Base-by-base conservation (phyloP, 495 filamentous ascomycete species). In the Massariosphaeria phaeospora region DNA sequence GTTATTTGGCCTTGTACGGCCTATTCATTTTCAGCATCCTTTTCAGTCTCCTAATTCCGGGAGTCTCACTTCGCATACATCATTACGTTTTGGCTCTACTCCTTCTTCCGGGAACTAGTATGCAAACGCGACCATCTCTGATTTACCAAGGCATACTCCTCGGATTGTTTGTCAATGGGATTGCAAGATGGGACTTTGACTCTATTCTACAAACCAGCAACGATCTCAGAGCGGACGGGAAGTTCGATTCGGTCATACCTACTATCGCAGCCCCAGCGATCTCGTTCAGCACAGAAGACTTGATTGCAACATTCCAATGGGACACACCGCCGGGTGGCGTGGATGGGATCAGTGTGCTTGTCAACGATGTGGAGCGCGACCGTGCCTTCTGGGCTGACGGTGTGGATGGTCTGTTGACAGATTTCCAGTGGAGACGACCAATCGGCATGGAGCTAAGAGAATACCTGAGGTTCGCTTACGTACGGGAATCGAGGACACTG, bases 1-100 rank as follows among this genome's bases (percentile, higher is more conserved):
- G 55, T 3, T 71, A 71, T 47, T 58, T 72, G 0, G 52, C 34
- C 20, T 35, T 96, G 2, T 98, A 96, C 49, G 73, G 58, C 13
- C 46, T 75, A 40, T 62, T 83, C 45, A 66, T 67, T 13, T 39
- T 57, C 3, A 57, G 59, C 18, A 62, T 84, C 6, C 35, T 78
- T 9, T 49, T 76, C 52, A 74, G 85, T 36, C 72, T 89, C 0
- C 74, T 79, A 0, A 70, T 96, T 13, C 90, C 91, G 0, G 78
- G 79, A 12, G 79, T 95, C 5, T 84, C 77, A 38, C 77, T 98
- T 42, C 79, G 93, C 7, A 88, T 97, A 43, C 93, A 97, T 62
- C 93, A 98, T 64, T 97, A 97, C 60, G 84, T 97, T 57, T 76
- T 97, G n/a, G 89, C 85, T 12, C 75, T 86, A 25, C 73, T 97